phyloP scores from a whole-genome alignment of 768 basidiomycete species.

The Galerina marginata region DNA sequence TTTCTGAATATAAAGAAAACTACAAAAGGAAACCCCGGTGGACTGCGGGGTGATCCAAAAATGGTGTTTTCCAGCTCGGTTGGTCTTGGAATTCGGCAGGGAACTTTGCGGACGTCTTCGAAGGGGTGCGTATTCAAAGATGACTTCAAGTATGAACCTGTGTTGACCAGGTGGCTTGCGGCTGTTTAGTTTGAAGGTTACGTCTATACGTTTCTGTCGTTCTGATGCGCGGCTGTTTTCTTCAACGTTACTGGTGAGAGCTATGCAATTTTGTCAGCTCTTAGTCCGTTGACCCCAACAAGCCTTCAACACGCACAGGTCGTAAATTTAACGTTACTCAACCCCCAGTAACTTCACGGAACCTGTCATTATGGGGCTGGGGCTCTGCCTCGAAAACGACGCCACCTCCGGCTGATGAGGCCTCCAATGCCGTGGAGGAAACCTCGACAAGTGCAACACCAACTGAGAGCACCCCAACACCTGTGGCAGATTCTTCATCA shows the following conservation, averaged over 20 bases:
- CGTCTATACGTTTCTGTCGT: slow-evolving; percentile 1
- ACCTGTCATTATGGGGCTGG: slow-evolving; percentile 16
- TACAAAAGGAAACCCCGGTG: not conserved
- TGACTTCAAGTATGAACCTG: not conserved
- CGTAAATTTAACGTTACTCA: not conserved
- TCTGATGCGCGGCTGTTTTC: slow-evolving; percentile 13
- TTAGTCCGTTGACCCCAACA: not conserved
- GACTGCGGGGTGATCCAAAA: not conserved
- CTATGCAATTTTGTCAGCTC: not conserved
- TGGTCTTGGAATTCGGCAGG: slow-evolving; percentile 10
- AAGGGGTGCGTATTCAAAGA: slow-evolving; percentile 2
- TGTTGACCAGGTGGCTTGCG: not conserved
- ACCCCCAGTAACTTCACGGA: not conserved
- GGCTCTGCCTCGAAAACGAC: slow-evolving; percentile 11
- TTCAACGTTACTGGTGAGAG: slow-evolving; percentile 9
- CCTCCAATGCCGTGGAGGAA: slow-evolving; percentile 1
- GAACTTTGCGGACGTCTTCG: slow-evolving; percentile 10
- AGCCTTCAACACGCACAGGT: slow-evolving; percentile 6
- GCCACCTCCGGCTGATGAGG: not conserved
- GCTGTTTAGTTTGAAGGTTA: not conserved
- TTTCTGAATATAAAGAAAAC: not conserved
- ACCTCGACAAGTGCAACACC: not conserved
- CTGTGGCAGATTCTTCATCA: not conserved
- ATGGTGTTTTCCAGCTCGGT: slow-evolving; percentile 15
- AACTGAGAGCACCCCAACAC: not conserved